Conservation (phyloP, 306 rosid genomes). For the Clitoria ternatea region DNA sequence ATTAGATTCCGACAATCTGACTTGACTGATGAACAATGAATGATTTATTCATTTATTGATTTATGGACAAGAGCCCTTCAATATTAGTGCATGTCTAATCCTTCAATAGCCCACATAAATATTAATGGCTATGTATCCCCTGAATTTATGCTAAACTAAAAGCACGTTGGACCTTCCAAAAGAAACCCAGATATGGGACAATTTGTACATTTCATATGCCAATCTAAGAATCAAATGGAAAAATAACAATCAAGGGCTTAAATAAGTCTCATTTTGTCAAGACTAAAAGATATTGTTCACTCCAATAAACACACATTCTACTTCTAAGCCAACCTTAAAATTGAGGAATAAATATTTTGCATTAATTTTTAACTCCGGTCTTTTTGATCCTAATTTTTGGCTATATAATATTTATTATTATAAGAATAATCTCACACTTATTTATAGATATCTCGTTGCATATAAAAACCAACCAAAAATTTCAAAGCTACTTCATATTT, state of each 20-base stretch:
- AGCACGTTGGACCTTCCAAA: background rate
- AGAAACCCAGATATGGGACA: background rate
- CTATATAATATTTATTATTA: background rate
- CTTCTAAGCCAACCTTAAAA: background rate
- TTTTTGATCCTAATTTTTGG: background rate
- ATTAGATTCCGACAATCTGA: slow-evolving; percentile 20
- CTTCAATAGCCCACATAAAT: background rate
- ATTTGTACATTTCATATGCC: background rate
- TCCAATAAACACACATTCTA: background rate
- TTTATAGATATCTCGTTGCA: no score
- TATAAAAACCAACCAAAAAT: no score
- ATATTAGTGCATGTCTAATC: slow-evolving; percentile 17
- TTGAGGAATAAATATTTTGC: background rate
- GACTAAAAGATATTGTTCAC: background rate
- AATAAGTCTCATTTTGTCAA: background rate
- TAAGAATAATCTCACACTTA: background rate
- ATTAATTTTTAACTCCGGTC: background rate
- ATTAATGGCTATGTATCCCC: background rate
- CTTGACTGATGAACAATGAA: no score
- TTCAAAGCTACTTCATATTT: no score
- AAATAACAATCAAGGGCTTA: background rate
- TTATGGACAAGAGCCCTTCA: slow-evolving; percentile 1
- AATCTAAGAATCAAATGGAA: background rate
- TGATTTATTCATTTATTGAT: background rate
- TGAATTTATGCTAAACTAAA: background rate